Evolutionary conservation across 1,284 basidiomycete species (phyloP), one percentile per base, ranked within the genome.

Genomic region (Earliella scabrosa): DNA sequence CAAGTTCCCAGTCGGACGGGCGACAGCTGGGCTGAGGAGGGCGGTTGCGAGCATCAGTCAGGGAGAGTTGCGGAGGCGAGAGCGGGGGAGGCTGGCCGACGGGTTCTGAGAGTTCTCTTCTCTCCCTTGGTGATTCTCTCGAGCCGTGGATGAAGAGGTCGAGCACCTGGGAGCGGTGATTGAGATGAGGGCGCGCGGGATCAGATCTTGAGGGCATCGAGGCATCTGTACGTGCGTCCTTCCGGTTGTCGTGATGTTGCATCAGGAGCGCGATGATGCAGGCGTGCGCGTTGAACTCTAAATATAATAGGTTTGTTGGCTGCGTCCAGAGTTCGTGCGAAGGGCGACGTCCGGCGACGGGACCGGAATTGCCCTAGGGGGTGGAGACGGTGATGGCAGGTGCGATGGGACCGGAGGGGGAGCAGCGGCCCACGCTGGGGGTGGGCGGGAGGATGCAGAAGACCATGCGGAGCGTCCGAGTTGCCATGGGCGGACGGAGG

Each of bases 191-290:
- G 39, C 39, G 49, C 43, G 27, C 16, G 21, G 35, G 36, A 52
- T 31, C 52, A 41, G 36, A 61, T 51, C 50, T 20, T 51, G 31
- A 31, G 21, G 49, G 39, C 47, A 58, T 61, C 47, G 41, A 27
- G 27, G 50, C 50, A 58, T 50, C 23, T 18, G 50, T 27, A 40
- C 53, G 48, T 52, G 45, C 44, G 45, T 45, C 47, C 48, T 41
- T 27, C 26, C 36, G 31, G 55, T 54, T 58, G 59, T 51, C 46
- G 50, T 61, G 59, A 61, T 61, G 56, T 52, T 61, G 45, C 14
- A 58, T 58, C 59, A 58, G 48, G 53, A 50, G 38, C 38, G 49
- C 34, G 59, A 58, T 58, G 55, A 47, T 40, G 50, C n/a, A n/a
- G n/a, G n/a, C n/a, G 23, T 50, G 52, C 49, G 51, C 52, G 44